phyloP scores from a whole-genome alignment of 2,329 filamentous ascomycete genomes.

The Alternaria ventricosa region DNA sequence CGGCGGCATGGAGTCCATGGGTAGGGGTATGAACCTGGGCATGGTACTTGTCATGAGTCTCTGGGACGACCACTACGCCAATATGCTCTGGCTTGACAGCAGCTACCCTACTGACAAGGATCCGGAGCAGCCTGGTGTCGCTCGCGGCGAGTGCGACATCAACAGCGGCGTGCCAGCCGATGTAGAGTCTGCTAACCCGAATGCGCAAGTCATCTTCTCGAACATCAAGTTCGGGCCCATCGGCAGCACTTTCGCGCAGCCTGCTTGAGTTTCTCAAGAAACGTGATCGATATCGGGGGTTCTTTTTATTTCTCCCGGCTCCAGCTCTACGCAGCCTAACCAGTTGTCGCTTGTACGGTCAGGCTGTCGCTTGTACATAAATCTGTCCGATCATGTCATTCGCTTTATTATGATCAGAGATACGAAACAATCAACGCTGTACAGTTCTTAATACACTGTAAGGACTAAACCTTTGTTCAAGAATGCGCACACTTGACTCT shows the following conservation, averaged over 20 bases:
- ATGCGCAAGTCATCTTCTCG: conserved; percentile 35
- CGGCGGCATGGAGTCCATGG: conserved; percentile 64
- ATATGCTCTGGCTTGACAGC: conserved; percentile 78
- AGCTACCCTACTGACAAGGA: conserved; percentile 60
- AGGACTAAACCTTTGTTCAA: not conserved
- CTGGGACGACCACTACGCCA: conserved; percentile 68
- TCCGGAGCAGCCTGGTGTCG: conserved; percentile 35
- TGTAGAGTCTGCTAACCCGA: conserved; percentile 25
- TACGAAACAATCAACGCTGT: not conserved
- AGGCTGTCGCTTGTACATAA: not conserved
- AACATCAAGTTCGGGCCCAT: conserved; percentile 43
- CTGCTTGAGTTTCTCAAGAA: conserved; percentile 9
- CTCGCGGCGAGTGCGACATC: conserved; percentile 34
- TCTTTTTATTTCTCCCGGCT: no score
- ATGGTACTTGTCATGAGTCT: conserved; percentile 69
- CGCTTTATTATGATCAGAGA: not conserved
- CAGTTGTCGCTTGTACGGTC: not conserved
- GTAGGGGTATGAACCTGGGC: conserved; percentile 59
- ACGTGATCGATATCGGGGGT: not conserved
- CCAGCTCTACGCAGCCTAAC: not conserved
- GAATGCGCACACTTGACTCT: not conserved
- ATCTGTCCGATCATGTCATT: not conserved
- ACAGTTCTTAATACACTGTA: not conserved
- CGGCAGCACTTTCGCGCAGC: conserved; percentile 37
- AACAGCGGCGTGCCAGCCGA: conserved; percentile 37